A percentile compares a stretch with the other conserved stretches of the same genome.
Conservation (phyloP, 2,329 filamentous ascomycete genomes). For the Eurotiales sp. region DNA sequence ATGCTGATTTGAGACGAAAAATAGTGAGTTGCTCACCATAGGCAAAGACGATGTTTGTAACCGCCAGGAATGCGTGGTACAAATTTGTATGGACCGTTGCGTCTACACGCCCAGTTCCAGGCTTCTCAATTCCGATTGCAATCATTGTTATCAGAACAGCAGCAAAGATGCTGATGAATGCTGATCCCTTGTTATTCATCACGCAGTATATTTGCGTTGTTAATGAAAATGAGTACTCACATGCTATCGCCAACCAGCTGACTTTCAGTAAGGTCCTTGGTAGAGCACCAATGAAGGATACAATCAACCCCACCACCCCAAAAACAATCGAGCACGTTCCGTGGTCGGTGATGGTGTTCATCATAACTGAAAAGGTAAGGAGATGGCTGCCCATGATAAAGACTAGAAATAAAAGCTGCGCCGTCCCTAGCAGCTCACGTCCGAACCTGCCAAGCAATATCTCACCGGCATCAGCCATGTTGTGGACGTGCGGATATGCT, state of each 20-base stretch:
- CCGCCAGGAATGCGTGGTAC: conserved; percentile 53
- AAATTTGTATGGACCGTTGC: conserved; percentile 33
- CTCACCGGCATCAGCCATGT: conserved; percentile 64
- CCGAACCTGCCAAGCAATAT: conserved; percentile 59
- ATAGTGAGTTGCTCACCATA: too few species aligned
- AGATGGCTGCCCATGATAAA: conserved; percentile 71
- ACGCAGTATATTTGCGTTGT: too few species aligned
- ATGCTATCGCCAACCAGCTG: conserved; percentile 58
- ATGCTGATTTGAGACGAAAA: too few species aligned
- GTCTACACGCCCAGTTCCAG: conserved; percentile 22
- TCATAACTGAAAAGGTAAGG: conserved; percentile 65
- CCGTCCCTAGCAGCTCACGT: conserved; percentile 59
- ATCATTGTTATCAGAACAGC: conserved; percentile 68
- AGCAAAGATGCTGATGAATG: conserved; percentile 60
- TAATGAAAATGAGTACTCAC: too few species aligned
- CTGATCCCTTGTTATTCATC: too few species aligned
- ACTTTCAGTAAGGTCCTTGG: conserved; percentile 62
- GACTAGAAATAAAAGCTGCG: conserved; percentile 61
- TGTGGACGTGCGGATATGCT: conserved; percentile 57
- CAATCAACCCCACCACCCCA: conserved; percentile 54
- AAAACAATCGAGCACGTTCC: conserved; percentile 62
- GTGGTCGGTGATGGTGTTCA: conserved; percentile 61
- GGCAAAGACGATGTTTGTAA: conserved; percentile 67
- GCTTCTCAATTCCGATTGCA: conserved; percentile 53
- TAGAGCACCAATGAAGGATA: conserved; percentile 58